Evolutionary conservation across 495 filamentous ascomycete species (phyloP), one percentile per base, ranked within the genome.

Genomic region (Aspergillus taichungensis): DNA sequence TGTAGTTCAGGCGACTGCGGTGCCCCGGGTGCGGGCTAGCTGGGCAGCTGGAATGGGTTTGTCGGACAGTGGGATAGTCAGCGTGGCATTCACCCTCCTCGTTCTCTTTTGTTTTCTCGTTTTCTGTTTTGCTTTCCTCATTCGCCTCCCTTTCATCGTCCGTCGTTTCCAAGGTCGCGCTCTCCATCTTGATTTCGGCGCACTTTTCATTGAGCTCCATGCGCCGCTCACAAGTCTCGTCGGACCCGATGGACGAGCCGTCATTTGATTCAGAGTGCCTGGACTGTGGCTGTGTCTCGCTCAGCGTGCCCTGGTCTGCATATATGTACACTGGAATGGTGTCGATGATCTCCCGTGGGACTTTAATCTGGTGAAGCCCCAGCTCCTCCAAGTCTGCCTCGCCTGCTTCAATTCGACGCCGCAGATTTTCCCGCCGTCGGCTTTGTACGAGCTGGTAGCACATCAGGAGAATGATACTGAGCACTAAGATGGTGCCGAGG

Each of bases 331-430:
- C 53, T 2, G 89, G 88, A 54, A 95, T 75, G 8, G 71, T 69
- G 29, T 87, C 71, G 8, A 95, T 71, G 37, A 83, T 65, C 27
- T 78, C 71, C 34, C 66, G 67, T 5, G 90, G 86, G 0, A 94
- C 83, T 8, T 73, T 84, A 10, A 88, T 57, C 9, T 79, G 72
- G 50, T 83, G 87, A 54, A 95, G 84, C 6, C 87, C 88, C 42
- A 92, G 64, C 1, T 73, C 75, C 56, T 95, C 89, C 1, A 94
- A 63, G 54, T 94, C 83, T 8, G 92, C 78, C 53, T 94, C 83
- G 12, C 88, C 87, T 11, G 69, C 71, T 36, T 74, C 71, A 12
- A 95, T 78, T 11, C 87, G 78, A 13, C 79, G 76, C 34, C 77
- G 79, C 3, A 97, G 69, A 0, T 61, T 62, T 12, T 71, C 63